These are phyloP conservation scores for Citrus australasica DNA, from an alignment of 345 rosid species.

Conservation along the genomic window DNA sequence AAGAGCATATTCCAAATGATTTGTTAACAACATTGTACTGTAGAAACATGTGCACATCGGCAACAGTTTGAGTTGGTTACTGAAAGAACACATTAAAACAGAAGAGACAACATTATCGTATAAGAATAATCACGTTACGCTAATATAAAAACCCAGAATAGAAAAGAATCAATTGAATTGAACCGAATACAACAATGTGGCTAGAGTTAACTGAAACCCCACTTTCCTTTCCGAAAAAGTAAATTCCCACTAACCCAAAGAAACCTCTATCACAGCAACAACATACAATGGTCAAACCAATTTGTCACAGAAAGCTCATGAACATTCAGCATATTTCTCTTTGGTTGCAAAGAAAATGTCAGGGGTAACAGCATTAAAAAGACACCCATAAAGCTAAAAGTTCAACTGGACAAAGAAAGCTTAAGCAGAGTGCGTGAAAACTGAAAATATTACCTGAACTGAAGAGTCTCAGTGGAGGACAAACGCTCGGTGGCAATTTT, in stretches of 20 bases:
- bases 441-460: slow-evolving; percentile 5
- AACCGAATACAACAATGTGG: neutral
- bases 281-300: neutral
- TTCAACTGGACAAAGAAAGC: neutral
- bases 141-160: neutral
- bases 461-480: neutral
- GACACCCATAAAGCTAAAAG: slow-evolving; percentile 1
- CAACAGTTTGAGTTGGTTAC: neutral
- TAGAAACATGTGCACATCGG: neutral
- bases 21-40: neutral
- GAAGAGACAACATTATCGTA: neutral
- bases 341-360: neutral
- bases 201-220: neutral
- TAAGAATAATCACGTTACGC: neutral
- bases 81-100: neutral
- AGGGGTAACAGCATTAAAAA: neutral
- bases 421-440: neutral
- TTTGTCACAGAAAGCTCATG: neutral
- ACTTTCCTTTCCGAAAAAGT: neutral
- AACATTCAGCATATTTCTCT: neutral
- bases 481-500: neutral
- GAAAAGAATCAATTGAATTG: neutral
- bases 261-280: neutral
- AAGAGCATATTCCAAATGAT: neutral
- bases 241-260: neutral